phyloP scores from a whole-genome alignment of 116 monocot species.

The Dioscorea cayenensis region DNA sequence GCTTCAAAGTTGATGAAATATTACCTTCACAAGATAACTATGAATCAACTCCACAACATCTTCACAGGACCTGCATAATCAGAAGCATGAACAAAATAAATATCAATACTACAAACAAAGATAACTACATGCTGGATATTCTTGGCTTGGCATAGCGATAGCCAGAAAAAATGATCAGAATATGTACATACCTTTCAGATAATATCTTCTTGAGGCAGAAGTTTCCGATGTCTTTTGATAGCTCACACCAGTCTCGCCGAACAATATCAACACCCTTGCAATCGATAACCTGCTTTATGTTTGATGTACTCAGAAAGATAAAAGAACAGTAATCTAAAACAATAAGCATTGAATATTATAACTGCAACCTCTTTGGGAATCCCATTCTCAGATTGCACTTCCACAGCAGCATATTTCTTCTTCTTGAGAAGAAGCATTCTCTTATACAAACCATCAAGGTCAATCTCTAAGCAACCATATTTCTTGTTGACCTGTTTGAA shows the following conservation, averaged over 20 bases:
- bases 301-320: neutral
- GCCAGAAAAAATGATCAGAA: neutral
- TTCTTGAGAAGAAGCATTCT: slow-evolving; percentile 99
- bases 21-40: slow-evolving; percentile 71
- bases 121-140: too few relatives aligned
- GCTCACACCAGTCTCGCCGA: slow-evolving; percentile 92
- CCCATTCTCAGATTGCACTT: slow-evolving; percentile 72
- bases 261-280: slow-evolving; percentile 97
- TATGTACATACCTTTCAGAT: slow-evolving; percentile 81
- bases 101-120: neutral
- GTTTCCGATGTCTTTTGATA: slow-evolving; percentile 84
- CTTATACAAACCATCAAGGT: slow-evolving; percentile 95
- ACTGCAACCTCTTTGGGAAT: slow-evolving; percentile 58
- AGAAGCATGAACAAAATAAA: neutral
- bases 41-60: slow-evolving; percentile 93
- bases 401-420: slow-evolving; percentile 99
- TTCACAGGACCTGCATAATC: slow-evolving; percentile 61
- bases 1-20: neutral
- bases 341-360: neutral
- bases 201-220: slow-evolving; percentile 85
- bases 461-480: slow-evolving; percentile 91
- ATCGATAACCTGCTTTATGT: slow-evolving; percentile 66
- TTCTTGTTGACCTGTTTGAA: slow-evolving; percentile 84
- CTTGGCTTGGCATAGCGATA: neutral
- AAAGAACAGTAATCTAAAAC: neutral